Evolutionary conservation across 495 filamentous ascomycete species (phyloP), one percentile per base, ranked within the genome.

Genomic region (Tuber brumale): DNA sequence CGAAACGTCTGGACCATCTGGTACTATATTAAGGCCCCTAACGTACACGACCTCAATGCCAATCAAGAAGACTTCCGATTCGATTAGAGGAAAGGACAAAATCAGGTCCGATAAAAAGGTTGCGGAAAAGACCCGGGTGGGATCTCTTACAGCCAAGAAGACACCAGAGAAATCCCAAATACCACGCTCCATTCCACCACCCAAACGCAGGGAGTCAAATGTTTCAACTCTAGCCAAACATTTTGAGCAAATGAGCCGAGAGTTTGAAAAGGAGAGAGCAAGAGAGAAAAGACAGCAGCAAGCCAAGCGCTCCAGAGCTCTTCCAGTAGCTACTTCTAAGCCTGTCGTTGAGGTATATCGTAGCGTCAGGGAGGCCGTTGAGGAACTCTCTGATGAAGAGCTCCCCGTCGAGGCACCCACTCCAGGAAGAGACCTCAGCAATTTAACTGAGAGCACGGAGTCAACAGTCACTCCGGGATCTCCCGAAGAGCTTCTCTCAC

Each of bases 261-360:
- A 99, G 79, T 98, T 99, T 79, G 94, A 99, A 81, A 96, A 94
- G 82, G 95, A 98, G 85, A 88, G 96, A 51, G 88, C 94, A 71
- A 92, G 91, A 75, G 94, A 99, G 81, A 89, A 91, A 82, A 90
- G 90, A 71, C 91, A 94, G 80, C 88, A 93, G 75, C 92, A 92
- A 69, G 92, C 92, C n/a, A 93, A 90, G 79, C 91, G 90, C 81
- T 89, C 90, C 0, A 89, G 94, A 74, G 94, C 93, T 31, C 94
- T 94, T 81, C 95, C 95, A 23, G 89, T 94, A 75, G 91, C 94
- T 21, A 94, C 93, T n/a, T 96, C 95, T 37, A 95, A 94, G 82
- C 94, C 96, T 1, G 94, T 96, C 77, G 95, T 99, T 23, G 93
- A 97, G 83, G 93, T 99, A 70, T 99, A 97, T 83, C 89, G 91